Conservation (phyloP, 768 basidiomycete species). For the Xanthoconium purpureum region DNA sequence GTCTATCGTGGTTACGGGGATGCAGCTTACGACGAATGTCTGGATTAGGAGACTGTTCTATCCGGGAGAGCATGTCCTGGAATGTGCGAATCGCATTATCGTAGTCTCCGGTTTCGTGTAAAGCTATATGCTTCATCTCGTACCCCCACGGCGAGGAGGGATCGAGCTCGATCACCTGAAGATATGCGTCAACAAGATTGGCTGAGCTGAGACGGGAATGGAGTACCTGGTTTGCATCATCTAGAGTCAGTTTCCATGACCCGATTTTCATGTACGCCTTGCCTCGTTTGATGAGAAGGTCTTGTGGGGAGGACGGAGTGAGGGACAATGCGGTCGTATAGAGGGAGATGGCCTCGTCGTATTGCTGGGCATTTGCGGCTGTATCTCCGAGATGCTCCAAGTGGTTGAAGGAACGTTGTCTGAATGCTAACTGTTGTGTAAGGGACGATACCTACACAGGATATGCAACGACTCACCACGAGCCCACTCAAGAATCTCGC, state of each 20-base stretch:
- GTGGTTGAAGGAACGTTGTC: background rate
- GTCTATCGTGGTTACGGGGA: too few species aligned
- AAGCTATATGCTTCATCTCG: background rate
- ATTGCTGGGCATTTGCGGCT: background rate
- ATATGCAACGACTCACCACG: background rate
- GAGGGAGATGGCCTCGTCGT: background rate
- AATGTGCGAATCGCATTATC: background rate
- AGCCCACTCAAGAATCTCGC: background rate
- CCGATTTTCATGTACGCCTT: background rate
- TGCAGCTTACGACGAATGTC: background rate
- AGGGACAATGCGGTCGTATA: background rate
- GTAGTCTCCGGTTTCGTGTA: background rate
- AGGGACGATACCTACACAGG: too few species aligned
- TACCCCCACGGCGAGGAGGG: background rate
- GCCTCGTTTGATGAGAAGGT: background rate
- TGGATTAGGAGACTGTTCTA: background rate
- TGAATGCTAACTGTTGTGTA: background rate
- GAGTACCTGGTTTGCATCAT: background rate
- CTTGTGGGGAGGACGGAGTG: background rate
- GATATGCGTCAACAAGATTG: background rate
- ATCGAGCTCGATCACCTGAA: background rate
- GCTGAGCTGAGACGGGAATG: background rate
- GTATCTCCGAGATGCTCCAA: background rate
- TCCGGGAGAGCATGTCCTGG: constrained; percentile 3
- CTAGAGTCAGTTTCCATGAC: background rate